Evolutionary conservation across 148 eudicot species (phyloP).

Genomic region (Amaranthus hypochondriacus): DNA sequence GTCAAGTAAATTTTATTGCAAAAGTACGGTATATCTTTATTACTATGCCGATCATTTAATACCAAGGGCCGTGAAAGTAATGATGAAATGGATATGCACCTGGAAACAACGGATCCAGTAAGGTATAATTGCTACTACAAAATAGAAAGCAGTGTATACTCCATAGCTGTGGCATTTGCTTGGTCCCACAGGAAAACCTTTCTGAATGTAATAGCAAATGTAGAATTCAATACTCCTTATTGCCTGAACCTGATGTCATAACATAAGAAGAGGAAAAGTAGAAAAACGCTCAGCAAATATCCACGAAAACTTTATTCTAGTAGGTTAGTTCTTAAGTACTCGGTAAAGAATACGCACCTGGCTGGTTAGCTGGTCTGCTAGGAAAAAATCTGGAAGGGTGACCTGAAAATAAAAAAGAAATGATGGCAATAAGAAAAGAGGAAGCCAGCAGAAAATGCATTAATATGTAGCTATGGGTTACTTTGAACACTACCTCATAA

Average conservation of each 20-base stretch:
- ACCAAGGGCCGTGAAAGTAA: not conserved
- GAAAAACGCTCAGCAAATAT: conserved; percentile 2
- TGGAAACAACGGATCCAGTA: conserved; percentile 83
- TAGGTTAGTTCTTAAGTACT: not conserved
- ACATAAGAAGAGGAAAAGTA: not conserved
- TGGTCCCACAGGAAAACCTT: conserved; percentile 27
- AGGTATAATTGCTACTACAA: conserved; percentile 62
- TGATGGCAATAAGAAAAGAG: not conserved
- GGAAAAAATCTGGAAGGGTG: conserved; percentile 52
- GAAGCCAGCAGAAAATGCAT: not conserved
- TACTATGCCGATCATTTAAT: too few species aligned
- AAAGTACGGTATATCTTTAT: too few species aligned
- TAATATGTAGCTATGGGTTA: not conserved
- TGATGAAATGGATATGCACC: conserved; percentile 31
- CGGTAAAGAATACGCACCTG: conserved; percentile 35
- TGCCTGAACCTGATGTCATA: conserved; percentile 36
- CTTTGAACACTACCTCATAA: conserved; percentile 43
- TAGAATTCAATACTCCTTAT: conserved; percentile 54
- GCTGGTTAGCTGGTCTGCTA: conserved; percentile 68
- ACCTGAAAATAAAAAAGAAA: conserved; percentile 33
- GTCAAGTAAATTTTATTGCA: too few species aligned
- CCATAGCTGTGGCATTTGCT: conserved; percentile 45
- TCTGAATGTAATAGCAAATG: conserved; percentile 41
- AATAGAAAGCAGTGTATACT: conserved; percentile 61
- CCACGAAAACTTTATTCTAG: not conserved